Percentiles rank a stretch among this genome's conserved stretches.
Evolutionary conservation across 2,329 filamentous ascomycete species (phyloP).

Genomic region (Fusarium nodosum): DNA sequence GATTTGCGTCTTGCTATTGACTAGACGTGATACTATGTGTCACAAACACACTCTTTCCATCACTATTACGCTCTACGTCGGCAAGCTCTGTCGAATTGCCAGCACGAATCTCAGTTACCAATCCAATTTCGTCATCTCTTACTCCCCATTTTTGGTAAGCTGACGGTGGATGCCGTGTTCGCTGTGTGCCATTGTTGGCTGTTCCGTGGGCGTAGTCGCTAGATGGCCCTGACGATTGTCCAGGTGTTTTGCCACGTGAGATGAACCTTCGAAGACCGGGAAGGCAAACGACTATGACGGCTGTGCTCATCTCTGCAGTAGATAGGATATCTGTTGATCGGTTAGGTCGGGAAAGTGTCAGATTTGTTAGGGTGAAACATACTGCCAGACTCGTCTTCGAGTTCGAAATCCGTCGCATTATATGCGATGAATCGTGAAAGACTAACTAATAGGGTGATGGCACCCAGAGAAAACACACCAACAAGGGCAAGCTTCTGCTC

Average conservation of each 20-base stretch:
- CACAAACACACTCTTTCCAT: slow-evolving; percentile 7
- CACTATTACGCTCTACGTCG: slow-evolving; percentile 1
- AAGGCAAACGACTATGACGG: slow-evolving; percentile 19
- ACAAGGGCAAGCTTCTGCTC: slow-evolving; percentile 21
- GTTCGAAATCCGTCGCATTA: slow-evolving; percentile 22
- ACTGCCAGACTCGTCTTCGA: slow-evolving; percentile 23
- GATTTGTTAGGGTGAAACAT: background rate
- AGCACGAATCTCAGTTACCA: slow-evolving; percentile 21
- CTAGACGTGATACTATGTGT: background rate
- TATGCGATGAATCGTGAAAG: slow-evolving; percentile 24
- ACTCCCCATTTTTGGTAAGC: slow-evolving; percentile 24
- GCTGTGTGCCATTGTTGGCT: background rate
- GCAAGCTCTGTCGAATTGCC: slow-evolving; percentile 9
- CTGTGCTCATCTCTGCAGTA: slow-evolving; percentile 24
- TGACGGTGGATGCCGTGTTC: background rate
- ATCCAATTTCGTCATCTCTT: slow-evolving; percentile 19
- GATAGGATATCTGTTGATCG: background rate
- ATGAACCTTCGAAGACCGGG: slow-evolving; percentile 21
- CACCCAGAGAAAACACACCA: slow-evolving; percentile 22
- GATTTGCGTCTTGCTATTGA: background rate
- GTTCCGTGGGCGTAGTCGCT: slow-evolving; percentile 11
- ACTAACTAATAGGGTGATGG: slow-evolving; percentile 14
- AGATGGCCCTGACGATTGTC: background rate
- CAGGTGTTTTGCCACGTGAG: slow-evolving; percentile 11
- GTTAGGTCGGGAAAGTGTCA: background rate